Conservation (phyloP, 495 filamentous ascomycete genomes). For the Jackrogersella multiformis region DNA sequence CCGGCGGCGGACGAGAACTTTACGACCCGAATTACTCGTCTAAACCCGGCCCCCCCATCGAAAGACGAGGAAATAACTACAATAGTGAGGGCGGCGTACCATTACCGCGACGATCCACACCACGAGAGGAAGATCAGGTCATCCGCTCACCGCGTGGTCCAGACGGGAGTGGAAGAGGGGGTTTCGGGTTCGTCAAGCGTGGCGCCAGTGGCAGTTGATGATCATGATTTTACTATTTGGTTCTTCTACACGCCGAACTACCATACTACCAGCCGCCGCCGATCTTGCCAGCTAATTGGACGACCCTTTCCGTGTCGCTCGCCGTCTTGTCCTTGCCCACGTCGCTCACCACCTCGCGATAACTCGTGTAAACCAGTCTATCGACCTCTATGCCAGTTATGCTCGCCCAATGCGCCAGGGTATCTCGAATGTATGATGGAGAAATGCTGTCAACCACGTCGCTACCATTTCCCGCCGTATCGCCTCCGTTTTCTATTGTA, state of each 20-base stretch:
- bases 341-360: constrained; percentile 91
- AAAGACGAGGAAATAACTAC: constrained; percentile 50
- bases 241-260: constrained; percentile 29
- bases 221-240: constrained; percentile 31
- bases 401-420: constrained; percentile 75
- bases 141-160: constrained; percentile 78
- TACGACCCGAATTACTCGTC: constrained; percentile 78
- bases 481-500: constrained; percentile 27
- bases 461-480: constrained; percentile 38
- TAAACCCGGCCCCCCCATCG: constrained; percentile 63
- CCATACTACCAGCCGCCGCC: constrained; percentile 86
- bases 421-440: constrained; percentile 62
- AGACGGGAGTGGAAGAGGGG: constrained; percentile 77
- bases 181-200: constrained; percentile 66
- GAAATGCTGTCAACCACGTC: constrained; percentile 68
- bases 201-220: constrained; percentile 53
- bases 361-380: constrained; percentile 83
- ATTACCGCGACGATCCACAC: constrained; percentile 54
- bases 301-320: constrained; percentile 80
- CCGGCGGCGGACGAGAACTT: constrained; percentile 54
- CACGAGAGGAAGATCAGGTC: constrained; percentile 58
- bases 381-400: constrained; percentile 74
- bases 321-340: constrained; percentile 76
- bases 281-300: constrained; percentile 89
- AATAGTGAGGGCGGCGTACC: constrained; percentile 56